Evolutionary conservation across 352 stramenopile genomes (phyloP).

Genomic region (Phytophthora tubulina): DNA sequence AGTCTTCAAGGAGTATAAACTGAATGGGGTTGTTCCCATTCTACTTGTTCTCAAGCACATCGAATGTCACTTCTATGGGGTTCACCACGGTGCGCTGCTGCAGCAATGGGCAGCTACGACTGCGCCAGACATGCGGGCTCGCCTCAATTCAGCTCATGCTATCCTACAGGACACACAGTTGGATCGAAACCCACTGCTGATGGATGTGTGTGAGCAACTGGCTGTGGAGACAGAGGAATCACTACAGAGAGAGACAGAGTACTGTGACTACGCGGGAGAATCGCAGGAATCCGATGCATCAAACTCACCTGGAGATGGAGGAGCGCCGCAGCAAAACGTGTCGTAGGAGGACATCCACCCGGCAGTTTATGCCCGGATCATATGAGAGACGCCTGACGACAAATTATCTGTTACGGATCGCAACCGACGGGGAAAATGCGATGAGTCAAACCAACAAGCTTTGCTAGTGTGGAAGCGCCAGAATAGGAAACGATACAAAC

Average conservation of each 20-base stretch:
- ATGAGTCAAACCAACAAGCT: too few relatives aligned
- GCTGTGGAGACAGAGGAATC: not conserved
- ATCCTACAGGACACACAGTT: not conserved
- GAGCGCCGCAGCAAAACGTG: too few relatives aligned
- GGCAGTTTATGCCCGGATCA: too few relatives aligned
- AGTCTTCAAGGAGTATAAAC: not conserved
- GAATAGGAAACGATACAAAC: too few relatives aligned
- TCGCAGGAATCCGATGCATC: not conserved
- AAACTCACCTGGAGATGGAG: not conserved
- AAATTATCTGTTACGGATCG: too few relatives aligned
- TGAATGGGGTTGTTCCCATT: not conserved
- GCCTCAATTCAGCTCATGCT: not conserved
- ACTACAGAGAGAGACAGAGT: not conserved
- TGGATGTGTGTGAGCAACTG: not conserved
- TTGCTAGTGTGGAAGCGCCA: too few relatives aligned
- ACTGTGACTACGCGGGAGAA: too few relatives aligned
- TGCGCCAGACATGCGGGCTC: not conserved
- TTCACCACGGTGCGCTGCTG: not conserved
- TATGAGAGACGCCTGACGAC: too few relatives aligned
- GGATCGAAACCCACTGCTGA: not conserved
- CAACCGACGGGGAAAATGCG: too few relatives aligned
- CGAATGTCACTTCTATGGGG: not conserved
- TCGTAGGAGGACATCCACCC: too few relatives aligned
- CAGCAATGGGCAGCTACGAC: not conserved
- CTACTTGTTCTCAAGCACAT: not conserved